Percentiles rank a stretch among this genome's conserved stretches.
Evolutionary conservation across 1,139 yeast genomes (phyloP).

Genomic region (Lodderomyces jiufengensis): DNA sequence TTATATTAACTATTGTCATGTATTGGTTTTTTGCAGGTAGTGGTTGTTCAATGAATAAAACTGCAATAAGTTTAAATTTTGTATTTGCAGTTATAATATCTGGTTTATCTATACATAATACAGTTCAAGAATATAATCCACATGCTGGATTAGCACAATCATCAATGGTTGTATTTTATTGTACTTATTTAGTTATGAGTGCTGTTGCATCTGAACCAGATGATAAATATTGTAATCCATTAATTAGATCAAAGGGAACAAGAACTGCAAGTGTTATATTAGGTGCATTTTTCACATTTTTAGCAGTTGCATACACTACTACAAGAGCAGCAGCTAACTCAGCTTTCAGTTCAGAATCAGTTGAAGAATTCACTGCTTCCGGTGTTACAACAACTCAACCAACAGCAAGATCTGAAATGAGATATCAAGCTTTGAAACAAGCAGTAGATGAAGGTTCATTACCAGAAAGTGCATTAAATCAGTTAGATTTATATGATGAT

Average conservation of each 20-base stretch:
- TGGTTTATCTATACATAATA: conserved; percentile 71
- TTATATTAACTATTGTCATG: conserved; percentile 74
- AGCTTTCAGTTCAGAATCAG: conserved; percentile 43
- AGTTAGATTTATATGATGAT: conserved; percentile 57
- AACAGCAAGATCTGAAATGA: conserved; percentile 62
- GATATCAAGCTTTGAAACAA: conserved; percentile 84
- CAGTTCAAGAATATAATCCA: conserved; percentile 87
- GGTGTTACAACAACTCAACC: conserved; percentile 48
- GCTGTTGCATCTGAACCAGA: conserved; percentile 98
- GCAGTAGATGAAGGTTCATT: conserved; percentile 94
- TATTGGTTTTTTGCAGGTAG: conserved; percentile 75
- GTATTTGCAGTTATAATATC: conserved; percentile 63
- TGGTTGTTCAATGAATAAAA: conserved; percentile 90
- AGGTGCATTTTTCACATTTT: conserved; percentile 90
- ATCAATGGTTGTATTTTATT: conserved; percentile 91
- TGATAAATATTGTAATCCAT: conserved; percentile 86
- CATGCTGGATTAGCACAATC: conserved; percentile 96
- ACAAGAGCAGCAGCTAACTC: conserved; percentile 89
- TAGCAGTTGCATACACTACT: conserved; percentile 95
- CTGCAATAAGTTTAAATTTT: conserved; percentile 78
- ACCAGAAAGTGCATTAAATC: conserved; percentile 87
- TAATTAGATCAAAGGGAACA: conserved; percentile 84
- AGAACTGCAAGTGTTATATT: conserved; percentile 83
- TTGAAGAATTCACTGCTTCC: conserved; percentile 9
- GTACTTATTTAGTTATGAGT: conserved; percentile 86